Evolutionary conservation across 768 basidiomycete genomes (phyloP).

Genomic region (Pisolithus microcarpus): DNA sequence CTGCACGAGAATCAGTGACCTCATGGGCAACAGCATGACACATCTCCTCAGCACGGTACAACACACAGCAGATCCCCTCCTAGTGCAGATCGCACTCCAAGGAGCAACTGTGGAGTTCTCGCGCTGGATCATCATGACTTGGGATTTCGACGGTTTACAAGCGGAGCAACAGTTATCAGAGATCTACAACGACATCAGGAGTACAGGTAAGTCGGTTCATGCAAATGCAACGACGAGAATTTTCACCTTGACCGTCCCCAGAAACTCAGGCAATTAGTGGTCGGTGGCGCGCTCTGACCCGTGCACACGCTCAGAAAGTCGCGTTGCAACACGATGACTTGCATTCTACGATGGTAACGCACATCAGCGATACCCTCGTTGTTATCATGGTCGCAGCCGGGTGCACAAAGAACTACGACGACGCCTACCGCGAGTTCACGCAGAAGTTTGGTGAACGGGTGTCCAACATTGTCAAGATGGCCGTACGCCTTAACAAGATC

Average conservation of each 20-base stretch:
- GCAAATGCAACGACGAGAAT: not conserved
- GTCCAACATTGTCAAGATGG: conserved; percentile 29
- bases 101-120: conserved; percentile 26
- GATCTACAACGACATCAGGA: conserved; percentile 35
- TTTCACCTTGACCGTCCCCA: conserved; percentile 8
- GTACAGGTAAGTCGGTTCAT: conserved; percentile 30
- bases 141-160: conserved; percentile 27
- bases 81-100: conserved; percentile 34
- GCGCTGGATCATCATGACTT: conserved; percentile 28
- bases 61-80: conserved; percentile 30
- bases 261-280: conserved; percentile 49
- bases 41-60: conserved; percentile 16
- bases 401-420: conserved; percentile 27
- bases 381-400: conserved; percentile 38
- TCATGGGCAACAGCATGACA: conserved; percentile 25
- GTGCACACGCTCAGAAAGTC: conserved; percentile 34
- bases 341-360: conserved; percentile 34
- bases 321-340: conserved; percentile 26
- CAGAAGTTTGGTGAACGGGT: conserved; percentile 30
- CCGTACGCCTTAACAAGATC: conserved; percentile 33
- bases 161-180: conserved; percentile 23
- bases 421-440: conserved; percentile 23
- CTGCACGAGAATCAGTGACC: conserved; percentile 21
- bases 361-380: conserved; percentile 38
- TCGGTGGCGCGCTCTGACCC: conserved; percentile 50